Evolutionary conservation across 306 rosid genomes (phyloP).

Genomic region (Dicorynia guianensis): DNA sequence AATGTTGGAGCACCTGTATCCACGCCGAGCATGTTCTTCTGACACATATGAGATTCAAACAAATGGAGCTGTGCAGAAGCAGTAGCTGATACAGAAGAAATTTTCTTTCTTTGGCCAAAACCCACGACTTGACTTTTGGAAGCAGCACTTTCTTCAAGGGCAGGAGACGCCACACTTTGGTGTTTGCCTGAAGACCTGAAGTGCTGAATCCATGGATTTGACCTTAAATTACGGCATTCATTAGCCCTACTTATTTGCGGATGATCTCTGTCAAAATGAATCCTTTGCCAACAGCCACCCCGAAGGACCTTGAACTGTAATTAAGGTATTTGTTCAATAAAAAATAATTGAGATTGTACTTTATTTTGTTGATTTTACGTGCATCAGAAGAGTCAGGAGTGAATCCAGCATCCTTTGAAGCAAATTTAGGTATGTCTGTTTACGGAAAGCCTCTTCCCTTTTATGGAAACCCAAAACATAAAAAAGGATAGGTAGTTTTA

Average conservation of each 20-base stretch:
- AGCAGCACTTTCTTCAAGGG: slow-evolving; percentile 6
- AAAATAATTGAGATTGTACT: not conserved
- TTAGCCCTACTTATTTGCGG: slow-evolving; percentile 22
- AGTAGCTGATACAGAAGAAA: slow-evolving; percentile 1
- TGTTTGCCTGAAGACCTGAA: slow-evolving; percentile 44
- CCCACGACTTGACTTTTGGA: slow-evolving; percentile 8
- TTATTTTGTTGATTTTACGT: not conserved
- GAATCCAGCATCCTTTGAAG: too few species aligned
- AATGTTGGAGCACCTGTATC: slow-evolving; percentile 41
- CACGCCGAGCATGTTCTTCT: slow-evolving; percentile 6
- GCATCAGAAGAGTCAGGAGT: not conserved
- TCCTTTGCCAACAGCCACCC: slow-evolving; percentile 55
- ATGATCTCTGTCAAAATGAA: slow-evolving; percentile 46
- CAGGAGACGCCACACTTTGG: slow-evolving; percentile 34
- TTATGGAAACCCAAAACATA: too few species aligned
- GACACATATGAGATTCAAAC: not conserved
- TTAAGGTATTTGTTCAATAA: not conserved
- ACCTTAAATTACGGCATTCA: slow-evolving; percentile 37
- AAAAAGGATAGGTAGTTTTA: too few species aligned
- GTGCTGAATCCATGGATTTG: slow-evolving; percentile 62
- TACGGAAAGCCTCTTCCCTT: too few species aligned
- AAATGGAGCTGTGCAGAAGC: slow-evolving; percentile 24
- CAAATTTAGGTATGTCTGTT: too few species aligned
- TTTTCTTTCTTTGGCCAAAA: slow-evolving; percentile 19
- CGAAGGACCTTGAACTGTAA: slow-evolving; percentile 60